Percentiles rank a stretch among this genome's conserved stretches.
Conservation (phyloP, 2,329 filamentous ascomycete genomes). For the Fusarium sp. region DNA sequence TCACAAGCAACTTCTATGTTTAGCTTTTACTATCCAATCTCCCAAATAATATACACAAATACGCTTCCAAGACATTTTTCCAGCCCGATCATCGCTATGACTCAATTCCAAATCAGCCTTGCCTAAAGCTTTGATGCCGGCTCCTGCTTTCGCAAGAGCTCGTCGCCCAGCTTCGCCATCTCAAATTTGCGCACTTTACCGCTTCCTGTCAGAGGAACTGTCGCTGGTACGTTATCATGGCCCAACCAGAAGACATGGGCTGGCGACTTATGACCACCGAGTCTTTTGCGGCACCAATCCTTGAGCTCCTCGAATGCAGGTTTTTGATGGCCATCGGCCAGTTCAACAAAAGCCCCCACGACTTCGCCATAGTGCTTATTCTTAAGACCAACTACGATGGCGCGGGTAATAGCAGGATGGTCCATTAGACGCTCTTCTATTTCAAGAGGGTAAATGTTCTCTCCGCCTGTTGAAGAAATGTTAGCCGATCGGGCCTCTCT, state of each 20-base stretch:
- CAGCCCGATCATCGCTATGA: background rate
- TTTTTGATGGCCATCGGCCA: slow-evolving; percentile 51
- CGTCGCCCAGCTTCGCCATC: slow-evolving; percentile 67
- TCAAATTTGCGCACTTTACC: slow-evolving; percentile 78
- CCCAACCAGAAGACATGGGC: slow-evolving; percentile 83
- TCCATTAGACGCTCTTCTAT: slow-evolving; percentile 78
- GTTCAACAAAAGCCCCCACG: slow-evolving; percentile 72
- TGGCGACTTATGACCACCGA: slow-evolving; percentile 77
- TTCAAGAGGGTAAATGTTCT: slow-evolving; percentile 80
- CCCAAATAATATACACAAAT: background rate
- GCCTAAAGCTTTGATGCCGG: slow-evolving; percentile 60
- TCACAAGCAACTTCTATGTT: background rate
- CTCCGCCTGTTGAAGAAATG: slow-evolving; percentile 65
- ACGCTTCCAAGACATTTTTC: slow-evolving; percentile 8
- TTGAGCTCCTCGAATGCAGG: slow-evolving; percentile 68
- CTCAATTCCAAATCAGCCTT: background rate
- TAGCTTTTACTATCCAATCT: background rate
- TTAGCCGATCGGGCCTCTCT: slow-evolving; percentile 42
- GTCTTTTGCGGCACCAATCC: slow-evolving; percentile 70
- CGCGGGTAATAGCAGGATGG: slow-evolving; percentile 71
- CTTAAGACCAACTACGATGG: slow-evolving; percentile 77
- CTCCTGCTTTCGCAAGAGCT: slow-evolving; percentile 63
- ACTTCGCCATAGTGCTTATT: slow-evolving; percentile 80
- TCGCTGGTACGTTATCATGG: slow-evolving; percentile 64
- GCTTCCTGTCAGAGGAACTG: slow-evolving; percentile 76